Base-by-base conservation (phyloP, 148 eudicot genomes). In the Gaultheria prostrata region DNA sequence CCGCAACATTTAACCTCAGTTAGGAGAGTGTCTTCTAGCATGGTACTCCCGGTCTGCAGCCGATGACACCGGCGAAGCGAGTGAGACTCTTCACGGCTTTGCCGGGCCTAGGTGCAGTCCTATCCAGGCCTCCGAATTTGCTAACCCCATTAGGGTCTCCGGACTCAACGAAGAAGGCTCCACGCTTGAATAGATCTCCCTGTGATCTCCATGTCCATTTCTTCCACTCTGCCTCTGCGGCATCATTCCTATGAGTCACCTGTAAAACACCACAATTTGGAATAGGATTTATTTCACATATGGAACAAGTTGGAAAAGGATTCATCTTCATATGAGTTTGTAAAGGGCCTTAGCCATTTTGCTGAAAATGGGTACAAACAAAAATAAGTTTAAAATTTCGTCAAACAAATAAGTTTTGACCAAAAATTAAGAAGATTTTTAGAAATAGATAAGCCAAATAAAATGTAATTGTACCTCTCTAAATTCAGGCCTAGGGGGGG, bases 181-280 rank as follows among this genome's bases (percentile, higher is more conserved):
- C 93, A 18, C 83, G 84, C 74, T 81, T 15, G 87, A 91, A 85
- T 5, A 91, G 2, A 61, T 91, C 91, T 18, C 86, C 87, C 78
- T 89, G 67, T 45, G 92, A 90, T 82, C 89, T 86, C 92, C 92
- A 90, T 71, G 77, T 82, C 92, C 92, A 90, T 6, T 20, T 5
- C 82, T 6, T 82, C 92, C 90, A 88, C 21, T 70, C 86, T 54
- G 81, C 8, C 45, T 82, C 78, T 1, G 51, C 0, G 4, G 87
- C 70, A 45, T 86, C 86, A 71, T 35, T n/a, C 85, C 90, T 85
- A 48, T 82, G 83, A 1, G 91, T 89, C 65, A 89, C 84, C 91
- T 89, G 85, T 43, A 80, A 15, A 11, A 4, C 35, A 13, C 24
- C 9, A 33, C 20, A 39, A 72, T 14, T 32, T 15, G 35, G 35